A percentile compares a stretch with the other conserved stretches of the same genome.
Evolutionary conservation across 2,329 filamentous ascomycete species (phyloP).

Genomic region (Sclerotiophoma versabilis): DNA sequence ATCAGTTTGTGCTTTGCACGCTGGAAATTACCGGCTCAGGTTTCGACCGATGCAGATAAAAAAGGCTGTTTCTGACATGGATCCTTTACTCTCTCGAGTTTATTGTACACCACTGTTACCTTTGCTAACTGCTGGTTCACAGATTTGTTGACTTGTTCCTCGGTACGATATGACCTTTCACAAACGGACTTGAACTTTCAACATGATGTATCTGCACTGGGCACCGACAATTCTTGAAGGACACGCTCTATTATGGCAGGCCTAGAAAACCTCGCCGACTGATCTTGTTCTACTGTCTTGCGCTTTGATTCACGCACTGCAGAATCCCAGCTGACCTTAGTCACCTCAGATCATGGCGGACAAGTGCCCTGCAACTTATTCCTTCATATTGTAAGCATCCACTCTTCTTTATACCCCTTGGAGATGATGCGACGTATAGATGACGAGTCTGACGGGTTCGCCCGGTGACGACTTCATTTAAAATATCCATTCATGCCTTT

Average conservation of each 20-base stretch:
- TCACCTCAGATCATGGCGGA: neutral
- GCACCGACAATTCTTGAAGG: constrained; percentile 89
- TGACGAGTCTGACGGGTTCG: constrained; percentile 80
- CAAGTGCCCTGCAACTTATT: fast-evolving
- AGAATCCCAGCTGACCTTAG: constrained; percentile 17
- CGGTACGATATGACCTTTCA: constrained; percentile 35
- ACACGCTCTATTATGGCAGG: constrained; percentile 92
- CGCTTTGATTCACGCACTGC: neutral
- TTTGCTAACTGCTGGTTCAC: constrained; percentile 23
- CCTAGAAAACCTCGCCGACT: constrained; percentile 99
- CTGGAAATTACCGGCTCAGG: constrained; percentile 56
- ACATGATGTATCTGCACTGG: constrained; percentile 95
- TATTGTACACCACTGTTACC: neutral
- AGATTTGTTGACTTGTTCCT: neutral
- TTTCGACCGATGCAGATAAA: constrained; percentile 50
- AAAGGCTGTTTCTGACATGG: constrained; percentile 52
- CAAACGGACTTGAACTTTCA: constrained; percentile 25
- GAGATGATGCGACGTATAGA: constrained; percentile 62
- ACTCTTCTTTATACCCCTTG: constrained; percentile 12
- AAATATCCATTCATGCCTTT: constrained; percentile 74
- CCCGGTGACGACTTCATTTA: constrained; percentile 70
- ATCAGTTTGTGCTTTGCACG: constrained; percentile 51
- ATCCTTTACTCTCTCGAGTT: neutral
- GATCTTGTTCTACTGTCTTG: constrained; percentile 56
- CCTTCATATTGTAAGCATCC: constrained; percentile 27